These are phyloP conservation scores for Tephrocybe sp. DNA, from an alignment of 768 basidiomycete species.

Conservation along the genomic window DNA sequence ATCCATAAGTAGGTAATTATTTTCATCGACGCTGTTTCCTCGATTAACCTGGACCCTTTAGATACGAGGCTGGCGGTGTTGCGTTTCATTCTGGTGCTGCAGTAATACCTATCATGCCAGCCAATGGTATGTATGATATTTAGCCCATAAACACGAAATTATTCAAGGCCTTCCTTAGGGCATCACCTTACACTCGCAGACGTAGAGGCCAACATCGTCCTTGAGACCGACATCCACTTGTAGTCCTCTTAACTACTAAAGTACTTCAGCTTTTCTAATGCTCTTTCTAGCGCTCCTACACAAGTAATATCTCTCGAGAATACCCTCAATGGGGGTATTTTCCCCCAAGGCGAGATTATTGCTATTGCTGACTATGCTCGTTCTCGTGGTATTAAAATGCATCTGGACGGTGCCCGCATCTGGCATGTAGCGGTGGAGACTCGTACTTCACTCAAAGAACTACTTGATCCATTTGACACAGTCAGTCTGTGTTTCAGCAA, in stretches of 20 bases:
- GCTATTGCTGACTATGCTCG: slow-evolving; percentile 77
- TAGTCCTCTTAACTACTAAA: slow-evolving; percentile 27
- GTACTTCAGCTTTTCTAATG: not conserved
- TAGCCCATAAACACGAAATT: not conserved
- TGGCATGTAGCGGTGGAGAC: slow-evolving; percentile 91
- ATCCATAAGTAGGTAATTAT: slow-evolving; percentile 57
- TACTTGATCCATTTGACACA: slow-evolving; percentile 88
- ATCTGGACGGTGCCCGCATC: slow-evolving; percentile 90
- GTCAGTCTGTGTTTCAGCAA: slow-evolving; percentile 95
- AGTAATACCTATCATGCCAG: slow-evolving; percentile 56
- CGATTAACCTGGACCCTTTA: too few relatives aligned
- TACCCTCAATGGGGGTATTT: slow-evolving; percentile 87
- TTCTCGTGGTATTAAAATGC: slow-evolving; percentile 72
- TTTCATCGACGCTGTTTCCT: too few relatives aligned
- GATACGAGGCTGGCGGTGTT: slow-evolving; percentile 87
- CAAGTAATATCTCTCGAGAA: slow-evolving; percentile 88
- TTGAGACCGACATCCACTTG: slow-evolving; percentile 66
- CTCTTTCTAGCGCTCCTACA: slow-evolving; percentile 66
- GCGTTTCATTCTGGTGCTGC: slow-evolving; percentile 80
- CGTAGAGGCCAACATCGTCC: slow-evolving; percentile 61
- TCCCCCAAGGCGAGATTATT: slow-evolving; percentile 85
- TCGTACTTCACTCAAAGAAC: slow-evolving; percentile 60
- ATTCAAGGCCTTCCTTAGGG: too few relatives aligned
- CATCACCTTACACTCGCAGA: slow-evolving; percentile 82
- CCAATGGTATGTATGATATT: slow-evolving; percentile 55